phyloP scores from a whole-genome alignment of 1,284 basidiomycete species.

The Heterobasidion occidentale region DNA sequence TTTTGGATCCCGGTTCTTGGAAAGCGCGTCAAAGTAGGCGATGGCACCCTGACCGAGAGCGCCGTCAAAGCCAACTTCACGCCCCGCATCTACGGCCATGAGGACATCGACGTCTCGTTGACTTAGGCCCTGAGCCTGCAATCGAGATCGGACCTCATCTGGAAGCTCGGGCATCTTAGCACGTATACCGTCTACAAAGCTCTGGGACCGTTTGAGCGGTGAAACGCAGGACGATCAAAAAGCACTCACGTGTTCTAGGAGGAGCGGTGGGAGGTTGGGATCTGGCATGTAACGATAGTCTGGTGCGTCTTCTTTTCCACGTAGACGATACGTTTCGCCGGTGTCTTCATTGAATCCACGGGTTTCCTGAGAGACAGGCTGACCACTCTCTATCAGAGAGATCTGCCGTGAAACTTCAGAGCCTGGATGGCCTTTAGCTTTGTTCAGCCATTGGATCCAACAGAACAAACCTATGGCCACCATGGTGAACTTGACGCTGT shows the following conservation, averaged over 20 bases:
- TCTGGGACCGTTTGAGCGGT: constrained; percentile 27
- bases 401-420: constrained; percentile 74
- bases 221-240: background rate
- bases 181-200: constrained; percentile 51
- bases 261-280: constrained; percentile 79
- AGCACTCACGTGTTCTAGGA: constrained; percentile 51
- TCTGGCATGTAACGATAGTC: constrained; percentile 99
- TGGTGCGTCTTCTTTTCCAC: constrained; percentile 89
- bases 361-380: constrained; percentile 74
- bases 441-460: background rate
- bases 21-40: constrained; percentile 70
- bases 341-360: constrained; percentile 83
- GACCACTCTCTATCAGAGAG: constrained; percentile 41
- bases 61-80: constrained; percentile 57
- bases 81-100: constrained; percentile 60
- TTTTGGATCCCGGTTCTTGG: constrained; percentile 52
- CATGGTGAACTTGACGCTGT: constrained; percentile 83
- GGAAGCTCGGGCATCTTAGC: constrained; percentile 74
- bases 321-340: constrained; percentile 74
- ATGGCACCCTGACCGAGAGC: constrained; percentile 46
- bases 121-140: constrained; percentile 47
- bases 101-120: constrained; percentile 70
- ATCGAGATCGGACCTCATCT: constrained; percentile 50
- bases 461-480: constrained; percentile 76
- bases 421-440: constrained; percentile 23